Base-by-base conservation (phyloP, 257 asterid genomes). In the Solanum boliviense region DNA sequence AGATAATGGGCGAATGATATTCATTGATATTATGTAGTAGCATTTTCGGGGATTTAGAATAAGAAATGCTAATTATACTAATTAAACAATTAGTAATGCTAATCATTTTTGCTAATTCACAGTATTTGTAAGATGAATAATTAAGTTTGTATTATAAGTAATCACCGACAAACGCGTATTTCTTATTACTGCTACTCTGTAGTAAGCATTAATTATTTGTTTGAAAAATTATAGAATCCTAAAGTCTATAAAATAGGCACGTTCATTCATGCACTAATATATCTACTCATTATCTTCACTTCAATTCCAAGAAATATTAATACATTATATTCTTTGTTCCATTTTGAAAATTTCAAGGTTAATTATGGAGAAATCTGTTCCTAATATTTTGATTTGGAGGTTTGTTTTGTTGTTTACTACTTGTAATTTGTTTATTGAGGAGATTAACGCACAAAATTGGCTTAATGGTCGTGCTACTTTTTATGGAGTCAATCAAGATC, bases 401-500 rank as follows among this genome's bases (percentile, higher is more conserved):
- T 29, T 83, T 32, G 72, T 60, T 72, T 88, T 46, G 38, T 52
- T 32, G 90, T 87, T 25, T 91, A 85, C 62, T 87, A 39, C 84
- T 87, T 39, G 82, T 88, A 72, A 32, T 73, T 74, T 86, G 88
- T 4, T 91, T 78, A 82, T 89, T 21, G 86, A 87, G 88, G 93
- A 89, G 78, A 84, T 74, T 27, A 86, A 86, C 29, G 92, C 89
- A 20, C 93, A 88, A 84, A 88, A 89, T 73, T 93, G 96, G 95
- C 39, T 92, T 12, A 89, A 83, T 88, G 96, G 94, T 89, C 95
- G 75, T 6, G 98, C 98, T 86, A 93, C 98, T 25, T 93, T 91
- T 88, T 93, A 94, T 58, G 98, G 95, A 5, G 93, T 86, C 5
- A 92, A 93, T 87, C 94, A 94, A 88, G 92, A 93, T 88, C 98